These are phyloP conservation scores for Stentor coeruleus DNA, from an alignment of 73 alveolate species.

Conservation along the genomic window DNA sequence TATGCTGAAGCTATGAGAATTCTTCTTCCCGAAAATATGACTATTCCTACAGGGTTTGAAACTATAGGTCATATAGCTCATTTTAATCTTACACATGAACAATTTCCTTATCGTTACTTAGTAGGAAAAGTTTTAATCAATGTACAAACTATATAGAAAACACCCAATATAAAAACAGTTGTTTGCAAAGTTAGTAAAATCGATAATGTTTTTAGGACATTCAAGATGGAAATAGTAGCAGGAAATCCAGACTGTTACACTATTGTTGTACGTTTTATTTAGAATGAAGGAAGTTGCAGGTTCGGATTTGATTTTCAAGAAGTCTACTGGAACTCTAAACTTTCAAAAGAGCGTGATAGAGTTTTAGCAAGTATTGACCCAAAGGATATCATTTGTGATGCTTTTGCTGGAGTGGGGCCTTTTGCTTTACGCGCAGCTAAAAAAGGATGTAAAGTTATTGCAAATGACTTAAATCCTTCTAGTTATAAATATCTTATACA, in stretches of 20 bases:
- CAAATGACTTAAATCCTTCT: slow-evolving; percentile 98
- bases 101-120: slow-evolving; percentile 70
- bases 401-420: slow-evolving; percentile 99
- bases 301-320: slow-evolving; percentile 86
- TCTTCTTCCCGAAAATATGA: slow-evolving; percentile 50
- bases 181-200: slow-evolving; percentile 92
- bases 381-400: slow-evolving; percentile 82
- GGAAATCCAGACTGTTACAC: slow-evolving; percentile 80
- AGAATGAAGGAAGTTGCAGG: slow-evolving; percentile 83
- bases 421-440: slow-evolving; percentile 88
- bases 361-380: slow-evolving; percentile 59
- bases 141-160: slow-evolving; percentile 49
- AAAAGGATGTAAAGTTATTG: slow-evolving; percentile 80
- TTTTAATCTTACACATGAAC: slow-evolving; percentile 82
- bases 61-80: slow-evolving; percentile 97
- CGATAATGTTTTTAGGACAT: slow-evolving; percentile 90
- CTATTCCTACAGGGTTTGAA: slow-evolving; percentile 97
- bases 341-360: slow-evolving; percentile 93
- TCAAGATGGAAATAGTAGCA: slow-evolving; percentile 95
- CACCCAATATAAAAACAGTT: slow-evolving; percentile 76
- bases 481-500: slow-evolving; percentile 68
- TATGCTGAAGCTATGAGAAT: slow-evolving; percentile 50
- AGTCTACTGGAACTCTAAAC: slow-evolving; percentile 98
- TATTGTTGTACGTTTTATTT: slow-evolving; percentile 1
- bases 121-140: slow-evolving; percentile 93